Evolutionary conservation across 148 eudicot species (phyloP).

Genomic region (Fagopyrum esculentum): DNA sequence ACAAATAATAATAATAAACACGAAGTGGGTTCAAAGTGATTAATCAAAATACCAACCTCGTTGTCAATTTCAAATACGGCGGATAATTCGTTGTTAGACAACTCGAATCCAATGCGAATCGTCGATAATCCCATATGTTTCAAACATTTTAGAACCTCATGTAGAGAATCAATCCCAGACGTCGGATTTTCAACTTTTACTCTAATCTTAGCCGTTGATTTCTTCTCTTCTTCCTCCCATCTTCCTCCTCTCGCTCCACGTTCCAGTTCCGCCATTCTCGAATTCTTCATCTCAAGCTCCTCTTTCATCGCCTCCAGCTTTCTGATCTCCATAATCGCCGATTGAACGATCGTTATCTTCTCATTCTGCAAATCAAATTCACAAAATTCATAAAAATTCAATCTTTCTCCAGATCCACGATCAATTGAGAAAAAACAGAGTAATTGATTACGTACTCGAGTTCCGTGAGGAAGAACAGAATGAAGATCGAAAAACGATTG

Average conservation of each 20-base stretch:
- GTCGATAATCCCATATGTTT: constrained; percentile 19
- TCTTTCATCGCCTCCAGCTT: constrained; percentile 18
- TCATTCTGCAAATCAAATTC: constrained; percentile 26
- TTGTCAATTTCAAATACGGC: constrained; percentile 25
- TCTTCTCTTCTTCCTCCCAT: constrained; percentile 9
- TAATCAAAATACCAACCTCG: constrained; percentile 15
- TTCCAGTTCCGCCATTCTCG: constrained; percentile 13
- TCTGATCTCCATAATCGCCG: constrained; percentile 21
- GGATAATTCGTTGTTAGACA: constrained; percentile 25
- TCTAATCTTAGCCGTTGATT: constrained; percentile 13
- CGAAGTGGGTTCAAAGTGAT: not conserved
- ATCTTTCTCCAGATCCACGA: not conserved
- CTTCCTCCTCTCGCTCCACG: constrained; percentile 1
- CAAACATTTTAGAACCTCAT: constrained; percentile 31
- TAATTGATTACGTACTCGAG: constrained; percentile 22
- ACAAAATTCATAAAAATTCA: not conserved
- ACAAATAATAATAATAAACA: not conserved
- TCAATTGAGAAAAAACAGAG: not conserved
- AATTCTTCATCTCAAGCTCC: constrained; percentile 23
- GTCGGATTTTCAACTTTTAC: constrained; percentile 27
- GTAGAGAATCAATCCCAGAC: constrained; percentile 38
- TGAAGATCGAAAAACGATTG: constrained; percentile 23
- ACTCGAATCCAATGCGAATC: constrained; percentile 21
- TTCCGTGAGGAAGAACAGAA: constrained; percentile 25
- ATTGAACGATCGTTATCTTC: constrained; percentile 29